Conservation (phyloP, 208 protist species). For the Trypanosoma conorhini region DNA sequence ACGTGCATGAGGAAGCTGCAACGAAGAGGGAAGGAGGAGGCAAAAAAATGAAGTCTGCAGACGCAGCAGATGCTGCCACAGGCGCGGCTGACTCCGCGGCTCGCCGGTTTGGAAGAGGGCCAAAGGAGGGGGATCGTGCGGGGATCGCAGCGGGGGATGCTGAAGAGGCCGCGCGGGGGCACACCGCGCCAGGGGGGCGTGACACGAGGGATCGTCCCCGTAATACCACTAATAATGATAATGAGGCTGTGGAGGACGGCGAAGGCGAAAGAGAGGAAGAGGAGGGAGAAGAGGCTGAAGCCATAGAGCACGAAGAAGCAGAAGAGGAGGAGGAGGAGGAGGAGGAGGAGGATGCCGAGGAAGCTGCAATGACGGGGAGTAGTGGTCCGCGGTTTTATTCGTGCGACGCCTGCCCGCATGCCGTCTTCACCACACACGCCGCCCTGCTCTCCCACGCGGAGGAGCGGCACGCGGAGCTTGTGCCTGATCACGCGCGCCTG, state of each 20-base stretch:
- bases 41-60: background rate
- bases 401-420: conserved; percentile 75
- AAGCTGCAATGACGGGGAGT: background rate
- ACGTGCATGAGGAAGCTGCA: background rate
- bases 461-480: conserved; percentile 44
- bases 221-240: conserved; percentile 1
- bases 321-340: conserved; percentile 10
- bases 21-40: background rate
- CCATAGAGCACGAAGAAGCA: background rate
- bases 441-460: conserved; percentile 62
- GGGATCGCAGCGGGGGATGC: background rate
- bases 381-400: conserved; percentile 41
- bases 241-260: conserved; percentile 11
- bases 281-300: conserved; percentile 13
- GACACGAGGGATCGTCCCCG: too few species aligned
- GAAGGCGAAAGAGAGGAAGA: conserved; percentile 16
- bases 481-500: conserved; percentile 59
- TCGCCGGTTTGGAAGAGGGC: conserved; percentile 10
- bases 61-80: background rate
- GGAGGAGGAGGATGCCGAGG: conserved; percentile 1
- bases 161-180: too few species aligned
- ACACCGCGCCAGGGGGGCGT: background rate
- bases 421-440: conserved; percentile 44
- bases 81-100: background rate
- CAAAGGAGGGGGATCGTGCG: background rate